Base-by-base conservation (phyloP, 1,284 basidiomycete genomes). In the Cutaneotrichosporon cutaneum region DNA sequence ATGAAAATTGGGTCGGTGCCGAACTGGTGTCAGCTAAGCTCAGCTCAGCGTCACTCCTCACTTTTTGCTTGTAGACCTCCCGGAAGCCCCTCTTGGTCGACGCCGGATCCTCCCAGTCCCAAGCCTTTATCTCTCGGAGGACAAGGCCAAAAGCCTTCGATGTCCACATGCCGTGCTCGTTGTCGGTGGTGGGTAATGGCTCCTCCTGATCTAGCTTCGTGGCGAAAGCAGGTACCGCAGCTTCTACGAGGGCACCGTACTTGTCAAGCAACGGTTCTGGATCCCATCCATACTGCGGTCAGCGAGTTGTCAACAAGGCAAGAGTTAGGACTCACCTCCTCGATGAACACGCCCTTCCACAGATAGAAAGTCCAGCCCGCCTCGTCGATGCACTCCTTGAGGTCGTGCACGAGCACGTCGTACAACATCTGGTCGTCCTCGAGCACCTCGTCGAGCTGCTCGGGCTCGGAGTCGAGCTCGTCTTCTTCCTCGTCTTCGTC, bases 201-300 rank as follows among this genome's bases (percentile, higher is more conserved):
- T 26, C 22, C 14, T 30, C 18, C 10, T 32, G 1, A 14, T 27
- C 48, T 13, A 30, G 13, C 48, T 30, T 51, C 11, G 18, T 16
- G 18, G 27, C 18, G 27, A 51, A 51, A 5, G 48, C 48, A 3
- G 48, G 48, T 8, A 51, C 27, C 3, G 48, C 48, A 10, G 24
- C 48, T 18, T 51, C 48, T 9, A 51, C 27, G 13, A 51, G 48
- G 14, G 48, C 24, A 16, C 26, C 26, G 18, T 51, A 51, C 48
- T 51, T 51, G 48, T 32, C 48, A 9, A 32, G 18, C 26, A 51
- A 18, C 3, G 26, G 26, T 26, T 32, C 26, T 51, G 48, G 48
- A 18, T 27, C 26, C 48, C 48, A 51, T 4, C 48, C 48, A n/a
- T 51, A 51, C 48, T 51, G 48, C 8, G 24, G 48, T 51, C 26